Conservation (phyloP, 2,329 filamentous ascomycete genomes). For the Ceratocystiopsis sp. region DNA sequence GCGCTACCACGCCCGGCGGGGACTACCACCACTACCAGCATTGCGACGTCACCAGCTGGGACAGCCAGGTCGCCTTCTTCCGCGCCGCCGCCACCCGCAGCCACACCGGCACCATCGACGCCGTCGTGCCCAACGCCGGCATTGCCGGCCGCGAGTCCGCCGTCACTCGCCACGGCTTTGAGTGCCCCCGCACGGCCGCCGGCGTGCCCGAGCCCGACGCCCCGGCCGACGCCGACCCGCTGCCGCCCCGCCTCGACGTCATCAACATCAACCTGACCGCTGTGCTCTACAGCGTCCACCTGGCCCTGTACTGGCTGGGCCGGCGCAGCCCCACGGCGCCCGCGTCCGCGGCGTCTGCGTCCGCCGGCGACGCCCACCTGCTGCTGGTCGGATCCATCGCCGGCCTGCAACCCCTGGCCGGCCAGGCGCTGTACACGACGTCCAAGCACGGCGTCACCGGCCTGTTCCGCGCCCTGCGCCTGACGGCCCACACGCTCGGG, state of each 20-base stretch:
- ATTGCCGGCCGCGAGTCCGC: slow-evolving; percentile 24
- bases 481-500: slow-evolving; percentile 25
- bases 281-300: slow-evolving; percentile 45
- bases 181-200: slow-evolving; percentile 19
- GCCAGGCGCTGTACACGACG: slow-evolving; percentile 34
- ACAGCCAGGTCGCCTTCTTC: slow-evolving; percentile 45
- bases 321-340: slow-evolving; percentile 18
- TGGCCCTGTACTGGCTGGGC: slow-evolving; percentile 42
- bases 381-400: slow-evolving; percentile 47
- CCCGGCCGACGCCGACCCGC: slow-evolving; percentile 22
- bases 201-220: not conserved
- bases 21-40: slow-evolving; percentile 37
- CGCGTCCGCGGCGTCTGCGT: slow-evolving; percentile 9
- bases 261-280: slow-evolving; percentile 47
- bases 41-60: slow-evolving; percentile 49
- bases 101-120: slow-evolving; percentile 36
- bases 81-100: slow-evolving; percentile 37
- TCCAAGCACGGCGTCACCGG: slow-evolving; percentile 50
- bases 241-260: slow-evolving; percentile 31
- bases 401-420: slow-evolving; percentile 25
- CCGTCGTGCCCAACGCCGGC: slow-evolving; percentile 50
- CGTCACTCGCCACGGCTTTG: slow-evolving; percentile 20
- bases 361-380: slow-evolving; percentile 37
- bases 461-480: slow-evolving; percentile 40
- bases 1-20: slow-evolving; percentile 22